Evolutionary conservation across 176 grass and related monocot genomes (phyloP).

Genomic region (Oryza meridionalis): DNA sequence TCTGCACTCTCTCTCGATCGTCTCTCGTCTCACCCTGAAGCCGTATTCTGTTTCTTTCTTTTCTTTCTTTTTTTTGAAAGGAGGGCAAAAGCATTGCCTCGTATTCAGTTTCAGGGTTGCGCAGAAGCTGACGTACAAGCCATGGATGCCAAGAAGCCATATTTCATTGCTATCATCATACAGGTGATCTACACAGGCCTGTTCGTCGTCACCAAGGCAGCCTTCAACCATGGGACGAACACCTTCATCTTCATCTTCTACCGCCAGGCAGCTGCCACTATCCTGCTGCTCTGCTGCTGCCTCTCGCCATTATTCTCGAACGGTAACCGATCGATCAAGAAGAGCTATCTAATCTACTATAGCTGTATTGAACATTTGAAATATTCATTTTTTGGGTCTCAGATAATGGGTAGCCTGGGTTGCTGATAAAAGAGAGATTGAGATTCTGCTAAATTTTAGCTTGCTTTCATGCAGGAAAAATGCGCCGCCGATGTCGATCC

Average conservation of each 20-base stretch:
- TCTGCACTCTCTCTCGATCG: too few species aligned
- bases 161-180: conserved; percentile 44
- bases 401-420: too few species aligned
- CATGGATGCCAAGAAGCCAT: conserved; percentile 38
- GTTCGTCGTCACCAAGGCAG: conserved; percentile 56
- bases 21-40: too few species aligned
- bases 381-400: background rate
- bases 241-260: conserved; percentile 70
- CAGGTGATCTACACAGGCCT: conserved; percentile 54
- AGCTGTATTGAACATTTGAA: too few species aligned
- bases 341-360: too few species aligned
- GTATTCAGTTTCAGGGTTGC: too few species aligned
- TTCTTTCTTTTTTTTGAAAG: too few species aligned
- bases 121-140: too few species aligned
- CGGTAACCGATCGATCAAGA: background rate
- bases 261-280: conserved; percentile 44
- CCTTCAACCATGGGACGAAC: conserved; percentile 57
- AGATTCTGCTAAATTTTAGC: background rate
- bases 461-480: conserved; percentile 38
- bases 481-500: conserved; percentile 25
- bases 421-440: background rate
- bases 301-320: conserved; percentile 37
- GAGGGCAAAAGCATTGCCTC: too few species aligned
- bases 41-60: too few species aligned
- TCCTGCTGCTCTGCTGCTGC: conserved; percentile 40